phyloP scores from a whole-genome alignment of 2,329 filamentous ascomycete species.

The Hirsutella rhossiliensis region DNA sequence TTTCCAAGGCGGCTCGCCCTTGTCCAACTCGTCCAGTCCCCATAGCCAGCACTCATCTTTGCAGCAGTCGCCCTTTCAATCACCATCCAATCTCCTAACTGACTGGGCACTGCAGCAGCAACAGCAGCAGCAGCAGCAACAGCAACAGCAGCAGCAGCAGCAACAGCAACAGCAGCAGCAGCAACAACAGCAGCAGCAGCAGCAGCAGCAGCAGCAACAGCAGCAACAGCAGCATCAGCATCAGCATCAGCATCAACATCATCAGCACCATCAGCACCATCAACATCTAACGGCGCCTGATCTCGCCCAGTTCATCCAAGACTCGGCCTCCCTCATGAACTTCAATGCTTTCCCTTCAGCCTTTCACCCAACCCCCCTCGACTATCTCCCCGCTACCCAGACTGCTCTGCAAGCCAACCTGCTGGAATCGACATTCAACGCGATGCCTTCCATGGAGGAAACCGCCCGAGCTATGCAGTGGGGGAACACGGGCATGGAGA shows the following conservation, averaged over 20 bases:
- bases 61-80: constrained; percentile 43
- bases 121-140: constrained; percentile 31
- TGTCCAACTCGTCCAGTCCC: constrained; percentile 39
- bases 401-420: constrained; percentile 49
- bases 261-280: constrained; percentile 15
- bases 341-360: constrained; percentile 39
- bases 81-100: constrained; percentile 38
- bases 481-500: constrained; percentile 51
- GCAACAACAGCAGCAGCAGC: constrained; percentile 5
- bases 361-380: constrained; percentile 44
- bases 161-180: constrained; percentile 19
- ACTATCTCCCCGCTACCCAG: constrained; percentile 52
- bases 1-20: constrained; percentile 33
- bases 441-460: constrained; percentile 45
- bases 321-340: constrained; percentile 41
- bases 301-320: constrained; percentile 42
- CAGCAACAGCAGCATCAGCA: constrained; percentile 33
- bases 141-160: constrained; percentile 14
- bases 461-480: constrained; percentile 44
- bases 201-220: constrained; percentile 7
- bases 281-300: constrained; percentile 30
- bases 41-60: constrained; percentile 35
- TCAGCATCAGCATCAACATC: constrained; percentile 11
- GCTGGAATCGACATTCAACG: constrained; percentile 51
- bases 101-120: constrained; percentile 49